Percentiles rank a stretch among this genome's conserved stretches.
phyloP scores from a whole-genome alignment of 2,329 filamentous ascomycete genomes.

The Aspergillus brunneoviolaceus region DNA sequence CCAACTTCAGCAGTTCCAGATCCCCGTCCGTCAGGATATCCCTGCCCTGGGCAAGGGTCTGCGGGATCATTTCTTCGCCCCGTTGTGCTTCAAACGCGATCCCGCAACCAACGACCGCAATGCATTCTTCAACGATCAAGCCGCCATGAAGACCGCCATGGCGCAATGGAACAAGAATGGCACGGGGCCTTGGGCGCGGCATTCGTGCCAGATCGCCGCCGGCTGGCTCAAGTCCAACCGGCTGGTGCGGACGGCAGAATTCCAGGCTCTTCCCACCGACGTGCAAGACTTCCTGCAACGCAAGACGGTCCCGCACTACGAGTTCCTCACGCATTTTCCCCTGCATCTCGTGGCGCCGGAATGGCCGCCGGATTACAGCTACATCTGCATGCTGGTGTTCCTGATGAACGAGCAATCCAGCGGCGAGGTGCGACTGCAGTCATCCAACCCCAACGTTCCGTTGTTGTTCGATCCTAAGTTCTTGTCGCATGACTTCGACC shows the following conservation, averaged over 20 bases:
- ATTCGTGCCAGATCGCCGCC: conserved; percentile 29
- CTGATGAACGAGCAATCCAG: conserved; percentile 55
- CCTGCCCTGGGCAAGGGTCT: conserved; percentile 48
- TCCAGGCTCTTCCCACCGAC: conserved; percentile 48
- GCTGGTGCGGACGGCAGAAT: conserved; percentile 48
- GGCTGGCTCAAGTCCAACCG: conserved; percentile 47
- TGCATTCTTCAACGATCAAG: conserved; percentile 46
- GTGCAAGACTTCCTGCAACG: conserved; percentile 48
- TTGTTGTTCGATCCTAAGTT: conserved; percentile 56
- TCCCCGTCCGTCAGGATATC: conserved; percentile 42
- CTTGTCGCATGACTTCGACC: conserved; percentile 56
- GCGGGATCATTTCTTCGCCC: conserved; percentile 43
- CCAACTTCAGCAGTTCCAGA: conserved; percentile 44
- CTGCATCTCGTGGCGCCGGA: conserved; percentile 44
- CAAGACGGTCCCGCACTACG: conserved; percentile 58
- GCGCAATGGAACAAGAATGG: conserved; percentile 50
- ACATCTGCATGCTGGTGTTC: conserved; percentile 48
- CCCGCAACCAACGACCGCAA: conserved; percentile 46
- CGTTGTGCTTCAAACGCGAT: conserved; percentile 39
- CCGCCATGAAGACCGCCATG: conserved; percentile 47
- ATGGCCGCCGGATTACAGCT: conserved; percentile 42
- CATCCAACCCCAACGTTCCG: conserved; percentile 51
- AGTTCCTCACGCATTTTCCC: conserved; percentile 52
- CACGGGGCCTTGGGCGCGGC: conserved; percentile 36
- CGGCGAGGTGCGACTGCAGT: conserved; percentile 55